phyloP scores from a whole-genome alignment of 805 yeast genomes.

The Starmerella bombi region DNA sequence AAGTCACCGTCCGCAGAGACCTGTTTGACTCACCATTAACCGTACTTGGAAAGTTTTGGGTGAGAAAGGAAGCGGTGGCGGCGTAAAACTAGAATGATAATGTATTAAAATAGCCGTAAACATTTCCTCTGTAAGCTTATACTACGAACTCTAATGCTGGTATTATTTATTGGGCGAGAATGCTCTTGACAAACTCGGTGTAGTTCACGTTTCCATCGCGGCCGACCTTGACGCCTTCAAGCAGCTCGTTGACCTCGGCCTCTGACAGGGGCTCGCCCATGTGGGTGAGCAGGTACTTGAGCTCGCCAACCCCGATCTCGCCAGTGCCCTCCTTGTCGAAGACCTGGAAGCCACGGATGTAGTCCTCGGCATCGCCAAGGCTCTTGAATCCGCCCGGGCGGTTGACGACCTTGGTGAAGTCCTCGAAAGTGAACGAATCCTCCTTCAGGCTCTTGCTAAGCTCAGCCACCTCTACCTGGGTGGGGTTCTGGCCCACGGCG shows the following conservation, averaged over 20 bases:
- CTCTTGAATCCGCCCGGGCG: constrained; percentile 72
- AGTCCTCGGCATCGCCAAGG: constrained; percentile 82
- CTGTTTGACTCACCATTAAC: constrained; percentile 96
- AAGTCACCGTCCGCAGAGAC: constrained; percentile 89
- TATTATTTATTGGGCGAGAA: constrained; percentile 59
- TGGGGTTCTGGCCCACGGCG: constrained; percentile 97
- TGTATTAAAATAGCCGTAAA: no score
- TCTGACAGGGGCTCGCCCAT: constrained; percentile 89
- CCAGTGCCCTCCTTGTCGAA: constrained; percentile 95
- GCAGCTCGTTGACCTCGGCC: constrained; percentile 85
- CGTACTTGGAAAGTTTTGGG: constrained; percentile 80
- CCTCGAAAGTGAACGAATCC: constrained; percentile 49
- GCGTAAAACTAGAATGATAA: no score
- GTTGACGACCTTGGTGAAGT: constrained; percentile 61
- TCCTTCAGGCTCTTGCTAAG: constrained; percentile 34
- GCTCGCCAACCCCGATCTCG: constrained; percentile 91
- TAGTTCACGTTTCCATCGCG: constrained; percentile 92
- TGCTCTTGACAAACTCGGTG: constrained; percentile 80
- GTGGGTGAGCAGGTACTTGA: constrained; percentile 85
- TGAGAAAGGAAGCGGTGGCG: no score
- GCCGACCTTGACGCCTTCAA: constrained; percentile 89
- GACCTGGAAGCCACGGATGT: constrained; percentile 90
- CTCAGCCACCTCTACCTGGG: constrained; percentile 69
- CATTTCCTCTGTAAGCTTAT: no score
- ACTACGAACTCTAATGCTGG: neutral